phyloP scores from a whole-genome alignment of 495 filamentous ascomycete genomes.

The Xylaria palmicola region DNA sequence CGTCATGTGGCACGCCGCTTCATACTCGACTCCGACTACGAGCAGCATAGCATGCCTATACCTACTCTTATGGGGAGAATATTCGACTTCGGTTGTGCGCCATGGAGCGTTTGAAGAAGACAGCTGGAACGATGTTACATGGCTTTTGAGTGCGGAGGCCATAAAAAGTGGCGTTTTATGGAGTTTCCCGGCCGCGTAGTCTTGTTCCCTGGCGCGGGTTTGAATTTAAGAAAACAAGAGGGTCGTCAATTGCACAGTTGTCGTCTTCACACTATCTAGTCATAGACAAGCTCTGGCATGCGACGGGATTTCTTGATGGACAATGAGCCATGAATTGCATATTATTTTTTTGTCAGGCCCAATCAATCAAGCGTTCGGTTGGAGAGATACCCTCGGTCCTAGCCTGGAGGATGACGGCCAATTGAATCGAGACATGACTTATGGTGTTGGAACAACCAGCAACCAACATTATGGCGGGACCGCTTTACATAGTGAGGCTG shows the following conservation, averaged over 20 bases:
- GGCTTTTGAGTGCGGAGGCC: neutral
- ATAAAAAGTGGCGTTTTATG: neutral
- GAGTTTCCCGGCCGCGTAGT: neutral
- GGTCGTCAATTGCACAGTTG: neutral
- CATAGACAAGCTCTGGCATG: neutral
- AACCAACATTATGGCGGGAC: neutral
- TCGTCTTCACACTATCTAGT: neutral
- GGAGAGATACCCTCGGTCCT: constrained; percentile 9
- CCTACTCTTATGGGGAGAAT: neutral
- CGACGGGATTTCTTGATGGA: neutral
- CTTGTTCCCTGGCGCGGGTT: neutral
- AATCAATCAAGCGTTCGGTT: constrained; percentile 4
- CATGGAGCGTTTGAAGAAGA: too few species aligned
- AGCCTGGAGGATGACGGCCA: constrained; percentile 1
- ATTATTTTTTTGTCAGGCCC: neutral
- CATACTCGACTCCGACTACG: neutral
- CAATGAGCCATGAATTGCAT: constrained; percentile 1
- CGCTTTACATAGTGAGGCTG: neutral
- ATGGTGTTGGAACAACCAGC: neutral
- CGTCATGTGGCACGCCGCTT: neutral
- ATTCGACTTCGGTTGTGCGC: neutral
- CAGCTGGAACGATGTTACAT: neutral
- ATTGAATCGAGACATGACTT: neutral
- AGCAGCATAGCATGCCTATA: neutral
- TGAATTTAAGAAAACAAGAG: neutral